Conservation (phyloP, 495 filamentous ascomycete species). For the Talaromyces ruber region DNA sequence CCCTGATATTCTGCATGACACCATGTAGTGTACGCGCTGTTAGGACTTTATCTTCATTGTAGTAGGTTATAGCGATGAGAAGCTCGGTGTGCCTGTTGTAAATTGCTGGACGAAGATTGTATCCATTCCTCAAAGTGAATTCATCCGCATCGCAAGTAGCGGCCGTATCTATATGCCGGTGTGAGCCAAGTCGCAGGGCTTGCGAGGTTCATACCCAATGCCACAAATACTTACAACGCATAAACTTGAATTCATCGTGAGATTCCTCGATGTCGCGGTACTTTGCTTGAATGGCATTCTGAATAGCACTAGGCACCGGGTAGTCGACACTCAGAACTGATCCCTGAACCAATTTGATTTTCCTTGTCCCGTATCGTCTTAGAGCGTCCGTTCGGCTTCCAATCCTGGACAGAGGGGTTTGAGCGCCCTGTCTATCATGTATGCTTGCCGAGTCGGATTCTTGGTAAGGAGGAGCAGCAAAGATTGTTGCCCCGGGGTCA, state of each 20-base stretch:
- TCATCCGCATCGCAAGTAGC: slow-evolving; percentile 98
- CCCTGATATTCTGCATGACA: slow-evolving; percentile 97
- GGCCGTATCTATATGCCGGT: slow-evolving; percentile 59
- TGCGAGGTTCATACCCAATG: neutral
- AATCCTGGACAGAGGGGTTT: neutral
- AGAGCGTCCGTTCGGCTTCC: slow-evolving; percentile 36
- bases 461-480: slow-evolving; percentile 11
- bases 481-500: slow-evolving; percentile 24
- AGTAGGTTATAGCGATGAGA: slow-evolving; percentile 96
- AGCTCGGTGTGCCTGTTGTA: slow-evolving; percentile 98
- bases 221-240: slow-evolving; percentile 62
- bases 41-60: slow-evolving; percentile 96
- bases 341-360: slow-evolving; percentile 93
- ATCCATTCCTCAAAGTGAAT: slow-evolving; percentile 97
- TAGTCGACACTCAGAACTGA: slow-evolving; percentile 96
- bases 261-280: slow-evolving; percentile 83
- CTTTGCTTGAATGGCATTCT: slow-evolving; percentile 91
- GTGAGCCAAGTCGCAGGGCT: neutral
- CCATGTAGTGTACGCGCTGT: slow-evolving; percentile 89
- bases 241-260: slow-evolving; percentile 92
- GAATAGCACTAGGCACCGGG: slow-evolving; percentile 92
- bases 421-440: neutral
- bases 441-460: neutral
- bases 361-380: slow-evolving; percentile 86
- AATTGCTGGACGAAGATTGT: slow-evolving; percentile 99